phyloP scores from a whole-genome alignment of 1,284 basidiomycete species.

The Coriolopsis trogii region DNA sequence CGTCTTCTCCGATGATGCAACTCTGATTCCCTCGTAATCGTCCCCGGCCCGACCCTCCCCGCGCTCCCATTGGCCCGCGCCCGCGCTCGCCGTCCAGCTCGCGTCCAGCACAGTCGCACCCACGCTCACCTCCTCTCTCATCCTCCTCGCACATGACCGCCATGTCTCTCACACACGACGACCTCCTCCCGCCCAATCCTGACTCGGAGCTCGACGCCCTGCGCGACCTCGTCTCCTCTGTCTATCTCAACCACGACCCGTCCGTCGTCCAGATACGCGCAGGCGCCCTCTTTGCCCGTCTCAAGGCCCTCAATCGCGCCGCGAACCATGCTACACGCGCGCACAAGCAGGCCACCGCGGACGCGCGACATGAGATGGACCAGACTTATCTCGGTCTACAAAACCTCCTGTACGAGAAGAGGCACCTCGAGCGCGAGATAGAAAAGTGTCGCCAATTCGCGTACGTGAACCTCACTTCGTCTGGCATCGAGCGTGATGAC shows the following conservation, averaged over 20 bases:
- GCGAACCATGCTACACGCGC: slow-evolving; percentile 71
- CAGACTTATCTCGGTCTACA: slow-evolving; percentile 80
- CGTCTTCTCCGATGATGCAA: slow-evolving; percentile 23
- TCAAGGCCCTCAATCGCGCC: slow-evolving; percentile 74
- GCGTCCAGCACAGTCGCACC: slow-evolving; percentile 3
- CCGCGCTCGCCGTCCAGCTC: slow-evolving; percentile 15
- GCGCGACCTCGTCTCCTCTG: slow-evolving; percentile 58
- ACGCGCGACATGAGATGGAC: slow-evolving; percentile 80
- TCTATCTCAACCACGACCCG: slow-evolving; percentile 49
- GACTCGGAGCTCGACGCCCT: slow-evolving; percentile 63
- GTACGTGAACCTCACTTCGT: slow-evolving; percentile 44
- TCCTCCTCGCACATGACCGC: slow-evolving; percentile 21
- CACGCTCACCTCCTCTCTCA: slow-evolving; percentile 1
- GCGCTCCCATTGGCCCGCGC: slow-evolving; percentile 13
- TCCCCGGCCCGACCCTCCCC: slow-evolving; percentile 19
- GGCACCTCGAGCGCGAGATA: slow-evolving; percentile 83
- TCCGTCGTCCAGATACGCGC: slow-evolving; percentile 61
- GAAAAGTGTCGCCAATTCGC: slow-evolving; percentile 87
- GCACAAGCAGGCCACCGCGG: slow-evolving; percentile 72
- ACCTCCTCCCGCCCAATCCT: slow-evolving; percentile 31
- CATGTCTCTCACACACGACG: slow-evolving; percentile 25
- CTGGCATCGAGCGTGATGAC: not conserved
- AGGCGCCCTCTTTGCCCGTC: slow-evolving; percentile 70
- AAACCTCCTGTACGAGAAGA: slow-evolving; percentile 81
- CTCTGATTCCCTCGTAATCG: slow-evolving; percentile 14